Evolutionary conservation across 1,284 basidiomycete species (phyloP), one percentile per base, ranked within the genome.

Genomic region (Irpex sp.): DNA sequence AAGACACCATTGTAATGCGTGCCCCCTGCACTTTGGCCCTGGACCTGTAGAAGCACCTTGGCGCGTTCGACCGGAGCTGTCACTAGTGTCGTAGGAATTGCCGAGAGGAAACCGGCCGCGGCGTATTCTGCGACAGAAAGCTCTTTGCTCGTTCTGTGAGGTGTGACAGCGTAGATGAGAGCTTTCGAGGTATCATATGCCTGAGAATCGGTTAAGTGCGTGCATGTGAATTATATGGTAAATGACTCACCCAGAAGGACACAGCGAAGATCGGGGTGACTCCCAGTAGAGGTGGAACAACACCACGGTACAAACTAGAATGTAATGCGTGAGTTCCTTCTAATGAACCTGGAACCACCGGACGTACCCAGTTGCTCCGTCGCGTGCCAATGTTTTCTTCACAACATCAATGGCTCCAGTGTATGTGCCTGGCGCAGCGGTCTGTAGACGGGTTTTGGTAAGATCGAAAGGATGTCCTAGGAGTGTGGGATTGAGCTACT

Each of bases 231-330:
- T 17, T 11, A 34, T 26, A 8, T 19, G 17, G 17, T 3, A 26
- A 38, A 13, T 49, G 49, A 59, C 84, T 66, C 74, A 94, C 94
- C 96, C 96, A 98, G 82, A 99, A 99, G 3, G 96, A 98, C 55
- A 99, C 82, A 11, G 97, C 97, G 74, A 99, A 99, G 74, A 99
- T 99, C 57, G 97, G 97, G 2, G 97, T 98, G 37, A 99, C 96
- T 61, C 97, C 97, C 44, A 98, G 81, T 66, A 99, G 80, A 59
- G 97, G 97, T 31, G 97, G 97, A 2, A 97, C 92, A 80, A 99
- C 96, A 47, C 97, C 97, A 69, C 97, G 92, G 77, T 98, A 99
- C 77, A 99, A 77, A 40, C 95, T 97, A 62, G 34, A 60, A 54
- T 34, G 19, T 7, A 44, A 6, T 51, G 17, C 38, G 60, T 17